These are phyloP conservation scores for Talaromyces borbonicus DNA, from an alignment of 495 filamentous ascomycete species.

Conservation along the genomic window DNA sequence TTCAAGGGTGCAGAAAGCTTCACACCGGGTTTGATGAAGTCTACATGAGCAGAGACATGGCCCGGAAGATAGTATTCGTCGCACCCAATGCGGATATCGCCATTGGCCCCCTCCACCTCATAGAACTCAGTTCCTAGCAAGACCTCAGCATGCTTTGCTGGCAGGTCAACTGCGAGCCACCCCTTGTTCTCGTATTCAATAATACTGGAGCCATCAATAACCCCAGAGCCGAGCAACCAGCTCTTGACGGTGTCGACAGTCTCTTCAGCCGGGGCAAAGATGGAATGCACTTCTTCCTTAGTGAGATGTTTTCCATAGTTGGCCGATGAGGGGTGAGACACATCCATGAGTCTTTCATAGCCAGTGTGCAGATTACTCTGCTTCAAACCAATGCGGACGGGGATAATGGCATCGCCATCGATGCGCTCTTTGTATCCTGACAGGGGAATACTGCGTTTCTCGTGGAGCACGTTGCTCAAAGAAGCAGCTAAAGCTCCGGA, in stretches of 20 bases:
- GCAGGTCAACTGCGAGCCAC: conserved; percentile 49
- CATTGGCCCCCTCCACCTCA: conserved; percentile 39
- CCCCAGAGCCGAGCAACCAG: conserved; percentile 38
- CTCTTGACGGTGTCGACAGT: conserved; percentile 25
- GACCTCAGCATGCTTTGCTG: conserved; percentile 43
- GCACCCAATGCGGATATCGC: conserved; percentile 38
- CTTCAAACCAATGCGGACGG: conserved; percentile 45
- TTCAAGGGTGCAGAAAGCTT: conserved; percentile 26
- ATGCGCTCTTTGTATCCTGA: conserved; percentile 12
- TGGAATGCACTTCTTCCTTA: conserved; percentile 28
- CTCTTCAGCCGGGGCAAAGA: conserved; percentile 29
- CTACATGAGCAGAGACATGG: conserved; percentile 40
- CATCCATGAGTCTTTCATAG: conserved; percentile 41
- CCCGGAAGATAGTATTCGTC: conserved; percentile 44
- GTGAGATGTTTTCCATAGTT: conserved; percentile 47
- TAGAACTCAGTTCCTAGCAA: conserved; percentile 52
- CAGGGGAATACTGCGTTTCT: neutral
- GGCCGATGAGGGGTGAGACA: conserved; percentile 31
- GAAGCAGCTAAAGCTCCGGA: conserved; percentile 1
- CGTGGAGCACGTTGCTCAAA: conserved; percentile 1
- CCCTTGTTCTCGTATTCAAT: conserved; percentile 39
- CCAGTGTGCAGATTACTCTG: conserved; percentile 45
- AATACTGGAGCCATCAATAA: conserved; percentile 31
- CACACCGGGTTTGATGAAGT: conserved; percentile 51
- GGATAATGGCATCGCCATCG: conserved; percentile 28